A percentile compares a stretch with the other conserved stretches of the same genome.
Evolutionary conservation across 192 early-diverging fungal species (phyloP).

Genomic region (Entomortierella parvispora): DNA sequence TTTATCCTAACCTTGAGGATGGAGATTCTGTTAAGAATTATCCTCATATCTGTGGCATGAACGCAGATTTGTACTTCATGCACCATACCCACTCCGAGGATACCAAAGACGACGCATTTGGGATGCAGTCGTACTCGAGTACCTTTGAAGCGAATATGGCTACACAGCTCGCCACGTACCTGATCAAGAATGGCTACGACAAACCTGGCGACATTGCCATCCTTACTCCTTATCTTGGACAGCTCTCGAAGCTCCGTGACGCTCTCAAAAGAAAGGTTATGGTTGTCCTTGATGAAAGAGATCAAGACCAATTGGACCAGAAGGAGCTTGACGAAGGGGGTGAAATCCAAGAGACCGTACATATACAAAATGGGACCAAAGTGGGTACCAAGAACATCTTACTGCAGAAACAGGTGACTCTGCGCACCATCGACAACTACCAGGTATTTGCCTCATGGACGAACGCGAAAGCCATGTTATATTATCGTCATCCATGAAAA

Average conservation of each 20-base stretch:
- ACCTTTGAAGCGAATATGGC: conserved; percentile 62
- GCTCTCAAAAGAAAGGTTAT: conserved; percentile 27
- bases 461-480: neutral
- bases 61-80: conserved; percentile 59
- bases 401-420: conserved; percentile 40
- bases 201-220: conserved; percentile 59
- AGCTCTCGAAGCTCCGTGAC: conserved; percentile 57
- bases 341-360: too few species aligned
- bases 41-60: conserved; percentile 54
- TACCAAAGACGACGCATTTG: conserved; percentile 41
- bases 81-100: conserved; percentile 59
- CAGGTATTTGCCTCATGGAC: conserved; percentile 20
- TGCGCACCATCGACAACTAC: conserved; percentile 59
- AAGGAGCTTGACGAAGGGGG: conserved; percentile 7
- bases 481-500: neutral
- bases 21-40: conserved; percentile 30
- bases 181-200: conserved; percentile 62
- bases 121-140: conserved; percentile 59
- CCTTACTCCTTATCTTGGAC: conserved; percentile 65
- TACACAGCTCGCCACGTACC: conserved; percentile 54
- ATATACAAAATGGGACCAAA: neutral
- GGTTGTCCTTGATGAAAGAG: conserved; percentile 52
- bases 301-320: conserved; percentile 37
- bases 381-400: conserved; percentile 18
- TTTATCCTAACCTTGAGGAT: conserved; percentile 60